Evolutionary conservation across 306 rosid species (phyloP).

Genomic region (Astragalus membranaceus): DNA sequence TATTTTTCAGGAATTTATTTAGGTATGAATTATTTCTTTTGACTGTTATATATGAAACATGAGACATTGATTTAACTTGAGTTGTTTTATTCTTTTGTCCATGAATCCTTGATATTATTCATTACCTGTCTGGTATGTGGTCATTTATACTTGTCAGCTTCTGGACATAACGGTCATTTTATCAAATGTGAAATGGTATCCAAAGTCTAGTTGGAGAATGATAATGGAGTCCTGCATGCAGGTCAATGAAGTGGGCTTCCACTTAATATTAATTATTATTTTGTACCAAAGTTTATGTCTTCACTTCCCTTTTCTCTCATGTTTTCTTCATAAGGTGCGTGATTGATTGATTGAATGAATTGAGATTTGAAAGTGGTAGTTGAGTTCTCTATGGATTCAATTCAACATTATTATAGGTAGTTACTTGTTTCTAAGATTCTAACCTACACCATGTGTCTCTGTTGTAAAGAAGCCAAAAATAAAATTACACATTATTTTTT

Average conservation of each 20-base stretch:
- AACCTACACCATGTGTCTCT: background rate
- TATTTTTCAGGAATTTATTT: constrained; percentile 8
- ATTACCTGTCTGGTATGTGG: background rate
- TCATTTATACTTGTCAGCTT: constrained; percentile 21
- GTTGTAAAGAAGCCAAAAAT: background rate
- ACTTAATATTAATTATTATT: background rate
- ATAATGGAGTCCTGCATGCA: constrained; percentile 7
- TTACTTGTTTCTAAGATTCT: background rate
- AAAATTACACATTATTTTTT: background rate
- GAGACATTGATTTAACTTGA: background rate
- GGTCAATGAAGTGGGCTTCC: constrained; percentile 15
- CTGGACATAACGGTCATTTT: background rate
- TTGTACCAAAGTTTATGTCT: background rate
- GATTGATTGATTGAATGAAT: background rate
- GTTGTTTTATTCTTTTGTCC: background rate
- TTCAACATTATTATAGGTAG: background rate
- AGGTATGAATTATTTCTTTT: constrained; percentile 17
- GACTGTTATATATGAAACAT: background rate
- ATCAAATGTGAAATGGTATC: constrained; percentile 42
- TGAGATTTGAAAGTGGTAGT: constrained; percentile 16
- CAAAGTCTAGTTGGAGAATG: constrained; percentile 31
- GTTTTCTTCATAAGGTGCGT: background rate
- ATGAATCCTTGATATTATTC: background rate
- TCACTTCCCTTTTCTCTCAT: background rate
- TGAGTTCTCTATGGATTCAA: background rate